A percentile compares a stretch with the other conserved stretches of the same genome.
phyloP scores from a whole-genome alignment of 768 basidiomycete species.

The Hebeloma cylindrosporum region DNA sequence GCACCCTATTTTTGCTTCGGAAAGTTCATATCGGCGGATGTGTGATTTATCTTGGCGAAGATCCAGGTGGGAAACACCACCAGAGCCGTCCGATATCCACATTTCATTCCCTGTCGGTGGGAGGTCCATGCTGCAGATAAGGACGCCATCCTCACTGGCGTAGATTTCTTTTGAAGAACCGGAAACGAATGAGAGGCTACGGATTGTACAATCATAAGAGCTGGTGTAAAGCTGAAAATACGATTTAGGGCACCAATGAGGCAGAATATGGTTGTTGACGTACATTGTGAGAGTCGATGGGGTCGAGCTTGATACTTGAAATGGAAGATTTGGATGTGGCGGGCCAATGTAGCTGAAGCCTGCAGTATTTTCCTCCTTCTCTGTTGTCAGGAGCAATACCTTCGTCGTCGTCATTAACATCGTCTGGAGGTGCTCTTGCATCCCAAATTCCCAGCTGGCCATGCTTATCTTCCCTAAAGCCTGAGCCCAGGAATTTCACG shows the following conservation, averaged over 20 bases:
- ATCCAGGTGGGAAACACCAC: conserved; percentile 76
- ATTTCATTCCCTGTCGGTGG: conserved; percentile 69
- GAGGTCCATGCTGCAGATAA: conserved; percentile 74
- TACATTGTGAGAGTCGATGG: conserved; percentile 73
- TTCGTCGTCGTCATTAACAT: conserved; percentile 68
- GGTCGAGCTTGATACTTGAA: conserved; percentile 75
- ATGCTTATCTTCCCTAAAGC: conserved; percentile 89
- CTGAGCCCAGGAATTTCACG: too few species aligned
- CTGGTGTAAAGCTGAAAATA: conserved; percentile 67
- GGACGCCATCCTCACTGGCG: conserved; percentile 50
- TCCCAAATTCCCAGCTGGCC: conserved; percentile 88
- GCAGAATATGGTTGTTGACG: conserved; percentile 15
- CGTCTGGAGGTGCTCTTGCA: conserved; percentile 67
- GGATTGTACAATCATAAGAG: conserved; percentile 80
- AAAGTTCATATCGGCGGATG: conserved; percentile 61
- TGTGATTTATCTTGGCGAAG: conserved; percentile 61
- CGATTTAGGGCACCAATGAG: conserved; percentile 1
- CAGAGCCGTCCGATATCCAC: conserved; percentile 78
- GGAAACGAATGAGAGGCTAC: conserved; percentile 69
- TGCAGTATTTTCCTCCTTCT: conserved; percentile 78
- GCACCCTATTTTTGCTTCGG: conserved; percentile 74
- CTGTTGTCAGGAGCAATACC: conserved; percentile 41
- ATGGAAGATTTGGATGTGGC: conserved; percentile 78
- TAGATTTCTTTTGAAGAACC: conserved; percentile 72
- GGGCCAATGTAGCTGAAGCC: conserved; percentile 83